Conservation (phyloP, 2,329 filamentous ascomycete genomes). For the Colletotrichum tropicale region DNA sequence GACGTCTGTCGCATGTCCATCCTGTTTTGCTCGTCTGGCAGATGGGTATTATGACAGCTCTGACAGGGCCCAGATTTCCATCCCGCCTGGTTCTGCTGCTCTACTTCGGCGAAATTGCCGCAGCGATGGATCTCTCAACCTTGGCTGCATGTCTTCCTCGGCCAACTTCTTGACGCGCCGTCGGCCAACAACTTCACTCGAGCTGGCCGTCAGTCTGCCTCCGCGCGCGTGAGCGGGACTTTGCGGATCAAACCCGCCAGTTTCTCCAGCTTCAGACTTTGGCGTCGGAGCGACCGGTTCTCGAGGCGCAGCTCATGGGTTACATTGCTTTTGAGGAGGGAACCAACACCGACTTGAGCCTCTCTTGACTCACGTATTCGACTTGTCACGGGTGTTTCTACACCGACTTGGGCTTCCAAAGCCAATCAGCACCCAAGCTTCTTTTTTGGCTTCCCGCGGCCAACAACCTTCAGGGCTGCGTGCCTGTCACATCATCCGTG, state of each 20-base stretch:
- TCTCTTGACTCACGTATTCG: conserved; percentile 11
- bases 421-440: neutral
- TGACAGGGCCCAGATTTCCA: neutral
- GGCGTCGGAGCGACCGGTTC: neutral
- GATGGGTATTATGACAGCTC: neutral
- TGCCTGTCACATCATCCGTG: neutral
- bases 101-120: neutral
- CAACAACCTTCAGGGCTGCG: neutral
- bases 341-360: conserved; percentile 1
- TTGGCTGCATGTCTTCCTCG: neutral
- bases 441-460: neutral
- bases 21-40: neutral
- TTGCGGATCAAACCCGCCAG: neutral
- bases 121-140: neutral
- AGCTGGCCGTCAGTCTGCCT: neutral
- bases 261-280: neutral
- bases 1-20: neutral
- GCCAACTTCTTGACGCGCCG: neutral
- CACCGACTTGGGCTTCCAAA: neutral
- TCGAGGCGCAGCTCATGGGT: neutral
- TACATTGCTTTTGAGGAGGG: neutral
- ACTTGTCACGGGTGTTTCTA: neutral
- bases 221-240: neutral
- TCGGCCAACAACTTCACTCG: neutral
- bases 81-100: neutral